phyloP scores from a whole-genome alignment of 352 stramenopile genomes.

The Elongisporangium prolatum region DNA sequence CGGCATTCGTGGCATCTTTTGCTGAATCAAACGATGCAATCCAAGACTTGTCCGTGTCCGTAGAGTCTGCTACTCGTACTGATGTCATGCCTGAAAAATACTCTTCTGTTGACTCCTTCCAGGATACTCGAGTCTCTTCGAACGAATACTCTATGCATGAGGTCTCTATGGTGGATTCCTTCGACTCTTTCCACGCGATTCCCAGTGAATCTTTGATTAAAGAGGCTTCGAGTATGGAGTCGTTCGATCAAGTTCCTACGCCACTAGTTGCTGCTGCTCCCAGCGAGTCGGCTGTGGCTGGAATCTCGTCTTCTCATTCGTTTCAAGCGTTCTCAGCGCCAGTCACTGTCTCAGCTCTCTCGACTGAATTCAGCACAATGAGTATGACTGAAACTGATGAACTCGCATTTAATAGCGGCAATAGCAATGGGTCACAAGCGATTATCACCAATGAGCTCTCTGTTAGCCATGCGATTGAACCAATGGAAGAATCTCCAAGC shows the following conservation, averaged over 20 bases:
- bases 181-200: neutral
- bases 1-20: too few relatives aligned
- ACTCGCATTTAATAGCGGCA: neutral
- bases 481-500: neutral
- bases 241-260: neutral
- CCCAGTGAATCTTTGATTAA: too few relatives aligned
- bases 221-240: neutral
- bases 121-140: too few relatives aligned
- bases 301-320: neutral
- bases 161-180: neutral
- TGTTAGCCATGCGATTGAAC: neutral
- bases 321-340: neutral
- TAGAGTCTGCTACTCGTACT: too few relatives aligned
- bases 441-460: neutral
- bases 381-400: neutral
- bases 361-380: too few relatives aligned
- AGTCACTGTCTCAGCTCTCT: neutral
- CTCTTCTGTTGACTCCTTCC: neutral
- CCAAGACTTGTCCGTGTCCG: too few relatives aligned
- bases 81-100: too few relatives aligned
- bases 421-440: neutral
- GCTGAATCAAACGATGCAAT: too few relatives aligned
- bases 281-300: neutral
- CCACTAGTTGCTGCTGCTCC: neutral
- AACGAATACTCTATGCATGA: too few relatives aligned